A percentile compares a stretch with the other conserved stretches of the same genome.
Evolutionary conservation across 2,329 filamentous ascomycete species (phyloP).

Genomic region (Aspergillus versicolor): DNA sequence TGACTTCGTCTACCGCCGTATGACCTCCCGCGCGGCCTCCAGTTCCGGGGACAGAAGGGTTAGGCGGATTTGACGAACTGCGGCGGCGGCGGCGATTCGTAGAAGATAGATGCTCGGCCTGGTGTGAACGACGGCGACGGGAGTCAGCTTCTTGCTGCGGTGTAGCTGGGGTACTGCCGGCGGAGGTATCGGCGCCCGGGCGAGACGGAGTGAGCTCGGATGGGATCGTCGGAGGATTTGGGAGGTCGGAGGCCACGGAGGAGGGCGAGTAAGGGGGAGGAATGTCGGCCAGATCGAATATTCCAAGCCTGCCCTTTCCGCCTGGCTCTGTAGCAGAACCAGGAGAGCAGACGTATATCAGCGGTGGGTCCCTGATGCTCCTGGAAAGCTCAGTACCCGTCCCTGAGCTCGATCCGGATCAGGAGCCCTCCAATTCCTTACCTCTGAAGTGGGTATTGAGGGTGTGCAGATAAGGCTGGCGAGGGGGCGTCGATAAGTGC

Average conservation of each 20-base stretch:
- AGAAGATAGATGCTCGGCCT: conserved; percentile 15
- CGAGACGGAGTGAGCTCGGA: conserved; percentile 48
- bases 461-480: not conserved
- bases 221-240: conserved; percentile 56
- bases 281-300: conserved; percentile 74
- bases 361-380: conserved; percentile 31
- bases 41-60: conserved; percentile 19
- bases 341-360: conserved; percentile 43
- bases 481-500: not conserved
- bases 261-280: conserved; percentile 55
- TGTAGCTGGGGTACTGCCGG: conserved; percentile 25
- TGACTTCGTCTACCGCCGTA: conserved; percentile 27
- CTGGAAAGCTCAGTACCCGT: conserved; percentile 19
- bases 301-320: conserved; percentile 43
- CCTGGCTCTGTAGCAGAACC: conserved; percentile 46
- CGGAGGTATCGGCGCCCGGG: conserved; percentile 20
- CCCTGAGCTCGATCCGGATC: conserved; percentile 14
- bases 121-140: conserved; percentile 13
- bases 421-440: conserved; percentile 12
- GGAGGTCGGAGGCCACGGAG: conserved; percentile 68
- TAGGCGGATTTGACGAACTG: conserved; percentile 28
- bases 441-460: not conserved
- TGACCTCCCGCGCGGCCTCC: conserved; percentile 23
- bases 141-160: conserved; percentile 14
- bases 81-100: conserved; percentile 33